Evolutionary conservation across 192 early-diverging fungal genomes (phyloP).

Genomic region (Rhizophagus prolifer): DNA sequence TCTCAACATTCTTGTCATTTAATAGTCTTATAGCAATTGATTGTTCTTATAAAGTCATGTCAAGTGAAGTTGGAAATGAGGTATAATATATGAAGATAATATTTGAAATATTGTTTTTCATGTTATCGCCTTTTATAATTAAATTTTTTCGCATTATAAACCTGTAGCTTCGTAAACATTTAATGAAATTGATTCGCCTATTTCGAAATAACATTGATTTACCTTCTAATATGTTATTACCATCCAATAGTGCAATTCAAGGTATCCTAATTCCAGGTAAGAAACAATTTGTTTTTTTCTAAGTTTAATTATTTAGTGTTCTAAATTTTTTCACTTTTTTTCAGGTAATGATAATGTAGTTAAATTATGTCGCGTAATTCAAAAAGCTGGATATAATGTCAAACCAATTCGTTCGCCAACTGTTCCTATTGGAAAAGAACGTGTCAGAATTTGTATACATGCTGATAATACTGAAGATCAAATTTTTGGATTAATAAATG

Average conservation of each 20-base stretch:
- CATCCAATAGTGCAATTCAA: conserved; percentile 74
- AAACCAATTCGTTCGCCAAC: conserved; percentile 79
- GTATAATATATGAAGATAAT: conserved; percentile 34
- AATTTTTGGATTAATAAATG: conserved; percentile 35
- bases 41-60: conserved; percentile 64
- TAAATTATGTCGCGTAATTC: conserved; percentile 38
- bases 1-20: conserved; percentile 73
- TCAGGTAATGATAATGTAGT: conserved; percentile 53
- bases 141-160: conserved; percentile 1
- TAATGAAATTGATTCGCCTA: conserved; percentile 44
- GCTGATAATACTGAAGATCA: conserved; percentile 68
- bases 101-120: background rate
- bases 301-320: background rate
- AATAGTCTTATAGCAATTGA: conserved; percentile 66
- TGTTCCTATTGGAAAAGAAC: conserved; percentile 73
- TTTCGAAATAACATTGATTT: conserved; percentile 54
- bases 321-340: background rate
- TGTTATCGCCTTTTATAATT: conserved; percentile 20
- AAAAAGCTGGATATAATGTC: conserved; percentile 59
- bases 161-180: conserved; percentile 44
- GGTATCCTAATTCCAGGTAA: conserved; percentile 72
- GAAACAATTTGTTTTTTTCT: background rate
- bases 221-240: conserved; percentile 52
- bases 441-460: conserved; percentile 85
- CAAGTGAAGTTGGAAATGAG: conserved; percentile 47